Conservation (phyloP, 805 yeast species). For the Candida maesae region DNA sequence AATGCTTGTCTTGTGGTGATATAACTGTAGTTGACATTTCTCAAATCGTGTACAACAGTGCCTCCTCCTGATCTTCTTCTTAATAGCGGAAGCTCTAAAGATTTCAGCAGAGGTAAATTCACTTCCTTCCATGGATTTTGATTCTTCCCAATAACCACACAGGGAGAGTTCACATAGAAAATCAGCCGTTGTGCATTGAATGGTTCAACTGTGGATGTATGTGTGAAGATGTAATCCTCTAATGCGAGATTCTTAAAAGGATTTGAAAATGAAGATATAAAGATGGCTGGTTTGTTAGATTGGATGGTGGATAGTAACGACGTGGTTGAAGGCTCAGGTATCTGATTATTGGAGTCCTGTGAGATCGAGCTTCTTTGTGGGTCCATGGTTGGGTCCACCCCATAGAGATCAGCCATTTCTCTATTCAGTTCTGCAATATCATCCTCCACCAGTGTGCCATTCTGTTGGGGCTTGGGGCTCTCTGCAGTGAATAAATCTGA, state of each 20-base stretch:
- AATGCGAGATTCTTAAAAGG: constrained; percentile 78
- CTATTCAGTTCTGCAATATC: constrained; percentile 33
- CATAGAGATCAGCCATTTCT: constrained; percentile 30
- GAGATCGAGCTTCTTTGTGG: too few relatives aligned
- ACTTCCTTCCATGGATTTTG: constrained; percentile 93
- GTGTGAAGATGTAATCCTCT: constrained; percentile 71
- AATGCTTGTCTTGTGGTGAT: constrained; percentile 68
- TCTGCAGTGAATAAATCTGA: constrained; percentile 30
- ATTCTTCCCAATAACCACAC: constrained; percentile 93
- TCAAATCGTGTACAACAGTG: constrained; percentile 89
- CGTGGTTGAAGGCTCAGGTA: background rate
- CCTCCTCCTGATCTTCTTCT: constrained; percentile 94
- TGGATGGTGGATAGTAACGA: constrained; percentile 26
- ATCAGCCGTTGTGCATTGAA: constrained; percentile 47
- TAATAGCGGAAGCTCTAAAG: constrained; percentile 57
- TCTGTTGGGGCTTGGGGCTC: background rate
- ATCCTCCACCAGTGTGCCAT: constrained; percentile 3
- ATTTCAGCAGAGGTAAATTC: constrained; percentile 51
- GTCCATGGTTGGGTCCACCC: constrained; percentile 13
- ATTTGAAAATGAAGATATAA: constrained; percentile 53
- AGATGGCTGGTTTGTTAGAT: constrained; percentile 42
- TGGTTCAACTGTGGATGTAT: constrained; percentile 42
- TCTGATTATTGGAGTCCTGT: too few relatives aligned
- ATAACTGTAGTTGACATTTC: constrained; percentile 83
- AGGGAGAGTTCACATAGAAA: constrained; percentile 72